Percentiles rank a stretch among this genome's conserved stretches.
These are phyloP conservation scores for Clitopilus hobsonii DNA, from an alignment of 768 basidiomycete species.

Conservation along the genomic window DNA sequence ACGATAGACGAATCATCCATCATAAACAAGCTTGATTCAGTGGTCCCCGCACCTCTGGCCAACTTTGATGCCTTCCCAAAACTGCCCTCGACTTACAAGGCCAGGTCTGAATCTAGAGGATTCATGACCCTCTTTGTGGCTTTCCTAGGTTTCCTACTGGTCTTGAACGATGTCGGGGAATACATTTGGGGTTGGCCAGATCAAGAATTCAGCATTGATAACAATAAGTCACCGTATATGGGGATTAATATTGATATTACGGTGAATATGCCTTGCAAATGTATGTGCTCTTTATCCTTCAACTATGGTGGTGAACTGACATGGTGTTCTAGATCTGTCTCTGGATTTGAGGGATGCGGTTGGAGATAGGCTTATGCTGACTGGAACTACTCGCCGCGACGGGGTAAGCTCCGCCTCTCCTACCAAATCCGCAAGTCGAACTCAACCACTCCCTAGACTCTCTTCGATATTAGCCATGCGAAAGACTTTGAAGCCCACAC, in stretches of 20 bases:
- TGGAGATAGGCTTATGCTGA: conserved; percentile 89
- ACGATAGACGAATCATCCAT: conserved; percentile 31
- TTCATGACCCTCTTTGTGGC: conserved; percentile 73
- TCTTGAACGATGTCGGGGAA: conserved; percentile 87
- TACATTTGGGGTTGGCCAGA: conserved; percentile 94
- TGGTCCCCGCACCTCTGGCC: conserved; percentile 59
- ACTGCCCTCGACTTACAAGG: conserved; percentile 75
- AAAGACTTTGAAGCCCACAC: conserved; percentile 67
- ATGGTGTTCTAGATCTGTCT: conserved; percentile 56
- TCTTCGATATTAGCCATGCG: conserved; percentile 82
- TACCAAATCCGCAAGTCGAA: not conserved
- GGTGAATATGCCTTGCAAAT: conserved; percentile 89
- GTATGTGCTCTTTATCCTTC: conserved; percentile 44
- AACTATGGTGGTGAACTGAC: not conserved
- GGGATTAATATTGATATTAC: conserved; percentile 90
- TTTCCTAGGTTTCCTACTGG: conserved; percentile 62
- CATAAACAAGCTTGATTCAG: conserved; percentile 60
- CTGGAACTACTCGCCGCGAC: conserved; percentile 73
- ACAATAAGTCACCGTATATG: conserved; percentile 53
- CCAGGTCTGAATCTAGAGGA: conserved; percentile 74
- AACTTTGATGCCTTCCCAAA: conserved; percentile 88
- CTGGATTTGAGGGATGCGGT: conserved; percentile 90
- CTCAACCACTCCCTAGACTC: conserved; percentile 38
- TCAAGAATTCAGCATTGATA: conserved; percentile 85
- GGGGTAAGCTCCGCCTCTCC: conserved; percentile 47